These are phyloP conservation scores for Penicillium lagena DNA, from an alignment of 495 filamentous ascomycete genomes.

Conservation along the genomic window DNA sequence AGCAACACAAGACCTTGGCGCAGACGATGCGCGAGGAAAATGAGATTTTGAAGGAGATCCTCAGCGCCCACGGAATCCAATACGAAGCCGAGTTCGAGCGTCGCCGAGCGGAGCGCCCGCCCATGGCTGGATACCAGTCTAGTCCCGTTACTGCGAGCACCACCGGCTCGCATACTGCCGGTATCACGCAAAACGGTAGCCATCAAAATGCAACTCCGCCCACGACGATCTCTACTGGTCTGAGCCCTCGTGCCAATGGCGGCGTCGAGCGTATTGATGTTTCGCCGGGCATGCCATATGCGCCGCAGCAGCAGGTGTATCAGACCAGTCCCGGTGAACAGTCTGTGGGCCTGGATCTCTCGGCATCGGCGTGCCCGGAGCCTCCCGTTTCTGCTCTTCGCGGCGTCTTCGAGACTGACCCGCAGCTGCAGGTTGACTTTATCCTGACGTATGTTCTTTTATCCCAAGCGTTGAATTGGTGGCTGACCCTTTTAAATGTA, in stretches of 20 bases:
- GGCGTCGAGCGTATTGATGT: slow-evolving; percentile 28
- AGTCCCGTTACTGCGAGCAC: slow-evolving; percentile 31
- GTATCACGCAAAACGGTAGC: slow-evolving; percentile 16
- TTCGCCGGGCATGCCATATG: slow-evolving; percentile 24
- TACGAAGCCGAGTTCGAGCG: slow-evolving; percentile 38
- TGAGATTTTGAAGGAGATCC: slow-evolving; percentile 63
- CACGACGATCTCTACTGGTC: slow-evolving; percentile 28
- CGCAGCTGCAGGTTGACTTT: slow-evolving; percentile 87
- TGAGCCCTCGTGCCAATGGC: slow-evolving; percentile 27
- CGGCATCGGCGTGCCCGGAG: slow-evolving; percentile 16
- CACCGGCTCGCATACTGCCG: slow-evolving; percentile 25
- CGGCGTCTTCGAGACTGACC: slow-evolving; percentile 65
- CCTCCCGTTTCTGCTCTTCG: slow-evolving; percentile 32
- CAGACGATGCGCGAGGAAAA: slow-evolving; percentile 54
- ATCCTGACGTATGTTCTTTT: slow-evolving; percentile 76
- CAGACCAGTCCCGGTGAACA: slow-evolving; percentile 20
- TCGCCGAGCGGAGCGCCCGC: slow-evolving; percentile 27
- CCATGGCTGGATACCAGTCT: slow-evolving; percentile 17
- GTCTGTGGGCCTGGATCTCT: slow-evolving; percentile 25
- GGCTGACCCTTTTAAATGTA: neutral
- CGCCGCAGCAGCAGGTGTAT: slow-evolving; percentile 28
- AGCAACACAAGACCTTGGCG: slow-evolving; percentile 38
- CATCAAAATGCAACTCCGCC: slow-evolving; percentile 30
- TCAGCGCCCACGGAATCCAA: slow-evolving; percentile 66
- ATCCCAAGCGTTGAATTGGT: neutral